Evolutionary conservation across 805 yeast species (phyloP).

Genomic region (Ogataea polymorpha): DNA sequence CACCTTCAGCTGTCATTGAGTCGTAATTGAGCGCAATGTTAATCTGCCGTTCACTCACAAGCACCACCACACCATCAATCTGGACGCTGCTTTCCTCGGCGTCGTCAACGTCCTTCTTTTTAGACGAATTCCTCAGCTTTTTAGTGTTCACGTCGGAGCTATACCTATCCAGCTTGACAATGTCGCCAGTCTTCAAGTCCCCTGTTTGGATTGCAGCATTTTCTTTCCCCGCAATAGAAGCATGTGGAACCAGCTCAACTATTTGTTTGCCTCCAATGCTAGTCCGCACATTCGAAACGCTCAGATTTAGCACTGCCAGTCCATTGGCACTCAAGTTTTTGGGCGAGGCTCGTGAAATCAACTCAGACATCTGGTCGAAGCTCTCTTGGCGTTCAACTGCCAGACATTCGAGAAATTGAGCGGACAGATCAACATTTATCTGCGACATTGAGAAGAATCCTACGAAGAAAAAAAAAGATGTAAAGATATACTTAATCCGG

Average conservation of each 20-base stretch:
- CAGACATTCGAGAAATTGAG: constrained; percentile 39
- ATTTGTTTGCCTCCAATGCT: constrained; percentile 77
- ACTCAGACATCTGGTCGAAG: constrained; percentile 41
- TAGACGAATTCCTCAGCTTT: constrained; percentile 31
- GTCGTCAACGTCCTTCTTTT: constrained; percentile 25
- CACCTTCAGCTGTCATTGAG: constrained; percentile 22
- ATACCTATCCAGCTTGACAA: constrained; percentile 58
- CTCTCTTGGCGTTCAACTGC: constrained; percentile 52
- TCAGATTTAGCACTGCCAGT: constrained; percentile 68
- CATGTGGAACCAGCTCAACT: constrained; percentile 59
- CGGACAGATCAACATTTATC: constrained; percentile 29
- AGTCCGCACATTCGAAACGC: constrained; percentile 58
- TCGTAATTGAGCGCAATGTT: constrained; percentile 60
- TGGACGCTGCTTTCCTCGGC: constrained; percentile 23
- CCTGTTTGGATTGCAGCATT: constrained; percentile 39
- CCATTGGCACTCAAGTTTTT: constrained; percentile 69
- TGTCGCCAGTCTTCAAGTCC: constrained; percentile 69
- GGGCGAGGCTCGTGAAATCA: constrained; percentile 51
- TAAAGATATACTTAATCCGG: background rate
- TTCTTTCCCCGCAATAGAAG: constrained; percentile 30
- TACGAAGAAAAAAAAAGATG: background rate
- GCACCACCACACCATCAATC: constrained; percentile 66
- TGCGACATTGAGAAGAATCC: background rate
- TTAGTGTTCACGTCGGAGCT: constrained; percentile 23
- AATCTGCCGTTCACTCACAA: constrained; percentile 44